Base-by-base conservation (phyloP, 2,329 filamentous ascomycete genomes). In the Graphium sp. region DNA sequence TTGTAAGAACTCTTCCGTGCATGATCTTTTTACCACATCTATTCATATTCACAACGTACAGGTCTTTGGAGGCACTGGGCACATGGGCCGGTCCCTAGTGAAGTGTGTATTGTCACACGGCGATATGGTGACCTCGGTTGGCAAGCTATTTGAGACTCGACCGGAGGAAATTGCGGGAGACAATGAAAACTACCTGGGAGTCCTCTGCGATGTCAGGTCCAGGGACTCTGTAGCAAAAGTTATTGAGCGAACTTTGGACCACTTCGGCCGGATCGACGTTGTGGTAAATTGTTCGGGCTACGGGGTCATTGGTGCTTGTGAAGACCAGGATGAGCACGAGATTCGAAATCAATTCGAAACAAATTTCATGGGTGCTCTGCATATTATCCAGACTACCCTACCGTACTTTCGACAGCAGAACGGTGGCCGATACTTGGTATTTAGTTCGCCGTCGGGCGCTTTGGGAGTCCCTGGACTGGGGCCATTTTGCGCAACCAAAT, bases 321-420 rank as follows among this genome's bases (percentile, higher is more conserved):
- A 95, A 53, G 89, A 95, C 53, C 89, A 95, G 55, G 84, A 94
- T 49, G 83, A 93, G 47, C 76, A 84, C 49, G 89, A 95, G 46
- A 69, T 95, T 40, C 79, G 84, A 33, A 87, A 92, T 44, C 89
- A 95, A 51, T 94, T 95, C 54, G 83, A 91, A 59, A 94, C 85
- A 14, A 98, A 98, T 52, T 93, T 94, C 52, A 87, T 92, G 62
- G 89, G 89, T 30, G 91, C 84, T 0, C 54, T 95, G 34, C 80
- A 95, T 52, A 93, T 98, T 41, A 77, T 95, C 34, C 84, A 94
- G 48, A 60, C 81, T 13, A 85, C 79, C 2, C 57, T 95, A 21
- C 84, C 85, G 1, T 83, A 92, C 53, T 91, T 95, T 41, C 74
- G 87, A 29, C 63, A 74, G 37, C 75, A 82, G 37, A 64, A 66